phyloP scores from a whole-genome alignment of 73 alveolate species.

The Symbiodinium natans region DNA sequence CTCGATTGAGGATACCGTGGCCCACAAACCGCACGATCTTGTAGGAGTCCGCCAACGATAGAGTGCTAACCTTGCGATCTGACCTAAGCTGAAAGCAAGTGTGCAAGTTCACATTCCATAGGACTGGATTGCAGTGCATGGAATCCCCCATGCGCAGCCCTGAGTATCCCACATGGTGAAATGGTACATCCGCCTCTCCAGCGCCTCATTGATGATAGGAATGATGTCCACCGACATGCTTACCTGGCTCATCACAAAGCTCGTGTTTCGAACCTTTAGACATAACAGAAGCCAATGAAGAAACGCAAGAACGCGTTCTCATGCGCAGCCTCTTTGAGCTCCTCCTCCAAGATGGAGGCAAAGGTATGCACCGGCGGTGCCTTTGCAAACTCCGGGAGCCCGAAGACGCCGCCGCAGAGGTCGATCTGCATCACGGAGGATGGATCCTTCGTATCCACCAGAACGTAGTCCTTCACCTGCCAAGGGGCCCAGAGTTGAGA shows the following conservation, averaged over 20 bases:
- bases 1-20: conserved; percentile 81
- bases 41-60: conserved; percentile 80
- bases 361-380: conserved; percentile 88
- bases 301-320: too few species aligned
- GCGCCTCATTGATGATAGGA: conserved; percentile 72
- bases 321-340: neutral
- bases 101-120: too few species aligned
- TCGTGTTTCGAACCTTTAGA: too few species aligned
- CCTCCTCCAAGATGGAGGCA: conserved; percentile 67
- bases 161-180: conserved; percentile 78
- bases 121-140: too few species aligned
- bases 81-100: conserved; percentile 33
- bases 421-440: conserved; percentile 78
- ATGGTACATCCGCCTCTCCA: conserved; percentile 68
- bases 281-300: too few species aligned
- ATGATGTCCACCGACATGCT: conserved; percentile 25
- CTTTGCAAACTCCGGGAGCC: conserved; percentile 84
- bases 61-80: conserved; percentile 15
- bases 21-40: conserved; percentile 79
- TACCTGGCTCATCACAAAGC: too few species aligned
- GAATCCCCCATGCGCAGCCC: too few species aligned
- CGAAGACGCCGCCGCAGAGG: conserved; percentile 87
- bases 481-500: neutral
- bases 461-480: neutral
- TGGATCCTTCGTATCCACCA: conserved; percentile 22